phyloP scores from a whole-genome alignment of 164 flowering plant species.

The Magnolia changhungtana region DNA sequence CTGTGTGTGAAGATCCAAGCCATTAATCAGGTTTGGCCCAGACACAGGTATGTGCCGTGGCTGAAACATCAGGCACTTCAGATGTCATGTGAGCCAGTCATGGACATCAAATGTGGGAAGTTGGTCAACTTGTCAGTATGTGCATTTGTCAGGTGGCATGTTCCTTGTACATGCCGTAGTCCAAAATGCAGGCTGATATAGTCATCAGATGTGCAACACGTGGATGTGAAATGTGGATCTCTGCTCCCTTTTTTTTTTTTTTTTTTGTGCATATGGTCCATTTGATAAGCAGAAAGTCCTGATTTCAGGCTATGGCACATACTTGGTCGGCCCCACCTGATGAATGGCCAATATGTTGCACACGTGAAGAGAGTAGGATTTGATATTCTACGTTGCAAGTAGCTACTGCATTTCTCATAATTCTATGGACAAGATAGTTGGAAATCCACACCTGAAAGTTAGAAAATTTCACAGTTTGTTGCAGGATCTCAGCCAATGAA shows the following conservation, averaged over 20 bases:
- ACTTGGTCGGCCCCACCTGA: neutral
- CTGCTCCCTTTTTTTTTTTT: neutral
- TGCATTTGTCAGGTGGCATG: neutral
- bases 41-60: neutral
- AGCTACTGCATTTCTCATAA: neutral
- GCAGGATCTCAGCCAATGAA: conserved; percentile 94
- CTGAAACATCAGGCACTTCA: neutral
- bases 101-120: neutral
- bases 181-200: no score
- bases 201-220: no score
- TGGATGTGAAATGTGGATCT: neutral
- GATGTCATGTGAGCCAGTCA: neutral
- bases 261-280: neutral
- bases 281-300: neutral
- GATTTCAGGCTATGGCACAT: neutral
- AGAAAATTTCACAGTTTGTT: conserved; percentile 62
- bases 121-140: neutral
- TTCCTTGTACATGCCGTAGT: neutral
- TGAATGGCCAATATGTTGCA: neutral
- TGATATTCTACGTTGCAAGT: neutral
- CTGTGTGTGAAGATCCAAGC: neutral
- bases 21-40: neutral
- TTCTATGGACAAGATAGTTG: neutral
- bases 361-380: neutral
- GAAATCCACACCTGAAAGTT: neutral